These are phyloP conservation scores for Verticillium klebahnii DNA, from an alignment of 2,329 filamentous ascomycete species.

Conservation along the genomic window DNA sequence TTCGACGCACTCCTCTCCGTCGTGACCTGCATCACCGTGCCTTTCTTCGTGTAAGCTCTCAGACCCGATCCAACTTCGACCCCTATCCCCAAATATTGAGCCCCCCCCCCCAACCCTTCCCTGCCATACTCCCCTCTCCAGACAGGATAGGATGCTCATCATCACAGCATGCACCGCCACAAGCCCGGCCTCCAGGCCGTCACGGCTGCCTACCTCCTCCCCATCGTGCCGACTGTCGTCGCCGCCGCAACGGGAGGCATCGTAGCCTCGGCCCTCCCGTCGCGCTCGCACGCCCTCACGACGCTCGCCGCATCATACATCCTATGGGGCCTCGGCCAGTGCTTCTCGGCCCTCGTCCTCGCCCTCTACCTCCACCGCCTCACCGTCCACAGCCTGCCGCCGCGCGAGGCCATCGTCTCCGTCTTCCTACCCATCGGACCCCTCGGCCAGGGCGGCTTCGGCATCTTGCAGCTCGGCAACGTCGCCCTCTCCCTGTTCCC, in stretches of 20 bases:
- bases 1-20: slow-evolving; percentile 49
- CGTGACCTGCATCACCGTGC: slow-evolving; percentile 48
- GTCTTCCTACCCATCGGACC: slow-evolving; percentile 65
- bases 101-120: background rate
- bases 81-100: background rate
- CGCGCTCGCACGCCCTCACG: slow-evolving; percentile 20
- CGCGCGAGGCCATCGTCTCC: slow-evolving; percentile 62
- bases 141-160: background rate
- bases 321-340: slow-evolving; percentile 61
- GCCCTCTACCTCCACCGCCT: slow-evolving; percentile 68
- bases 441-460: slow-evolving; percentile 61
- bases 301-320: slow-evolving; percentile 64
- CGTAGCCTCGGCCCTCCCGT: slow-evolving; percentile 8
- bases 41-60: slow-evolving; percentile 46
- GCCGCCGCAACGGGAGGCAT: slow-evolving; percentile 58
- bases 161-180: slow-evolving; percentile 29
- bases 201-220: slow-evolving; percentile 61
- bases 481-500: slow-evolving; percentile 38
- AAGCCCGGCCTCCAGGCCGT: slow-evolving; percentile 48
- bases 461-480: slow-evolving; percentile 45
- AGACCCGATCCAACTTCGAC: background rate
- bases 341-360: slow-evolving; percentile 56
- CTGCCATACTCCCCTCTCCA: background rate
- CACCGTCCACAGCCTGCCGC: slow-evolving; percentile 60
- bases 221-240: slow-evolving; percentile 63